Conservation (phyloP, 2,329 filamentous ascomycete species). For the Mariannaea elegans region DNA sequence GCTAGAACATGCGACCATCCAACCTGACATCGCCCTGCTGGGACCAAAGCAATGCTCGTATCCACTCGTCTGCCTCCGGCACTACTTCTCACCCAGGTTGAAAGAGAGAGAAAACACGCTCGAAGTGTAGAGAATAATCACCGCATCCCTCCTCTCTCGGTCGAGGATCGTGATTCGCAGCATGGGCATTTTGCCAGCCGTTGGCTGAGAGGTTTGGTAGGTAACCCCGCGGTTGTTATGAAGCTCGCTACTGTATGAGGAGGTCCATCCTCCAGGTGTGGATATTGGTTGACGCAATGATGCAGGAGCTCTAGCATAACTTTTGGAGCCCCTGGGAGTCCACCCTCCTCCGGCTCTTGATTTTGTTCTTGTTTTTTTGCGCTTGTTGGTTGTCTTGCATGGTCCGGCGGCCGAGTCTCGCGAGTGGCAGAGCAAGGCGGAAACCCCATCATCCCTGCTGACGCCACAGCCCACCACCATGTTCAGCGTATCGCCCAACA, state of each 20-base stretch:
- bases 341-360: slow-evolving; percentile 8
- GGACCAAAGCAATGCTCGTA: slow-evolving; percentile 10
- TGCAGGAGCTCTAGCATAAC: slow-evolving; percentile 35
- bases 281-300: slow-evolving; percentile 40
- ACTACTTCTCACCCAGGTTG: slow-evolving; percentile 23
- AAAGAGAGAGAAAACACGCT: neutral
- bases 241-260: neutral
- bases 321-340: neutral
- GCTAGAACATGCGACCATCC: slow-evolving; percentile 39
- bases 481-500: slow-evolving; percentile 26
- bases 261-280: slow-evolving; percentile 22
- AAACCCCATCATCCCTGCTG: slow-evolving; percentile 20
- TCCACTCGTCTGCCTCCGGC: slow-evolving; percentile 19
- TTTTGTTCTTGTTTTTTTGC: neutral
- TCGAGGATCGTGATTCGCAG: slow-evolving; percentile 1
- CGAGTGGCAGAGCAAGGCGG: slow-evolving; percentile 32
- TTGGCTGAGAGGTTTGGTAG: neutral
- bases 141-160: neutral
- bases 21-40: slow-evolving; percentile 26
- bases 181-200: slow-evolving; percentile 1
- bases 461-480: slow-evolving; percentile 22
- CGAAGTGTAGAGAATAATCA: neutral
- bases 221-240: neutral
- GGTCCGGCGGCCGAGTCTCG: slow-evolving; percentile 27
- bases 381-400: slow-evolving; percentile 4